A percentile compares a stretch with the other conserved stretches of the same genome.
phyloP scores from a whole-genome alignment of 1,139 yeast genomes.

The Kodamaea derodonti region DNA sequence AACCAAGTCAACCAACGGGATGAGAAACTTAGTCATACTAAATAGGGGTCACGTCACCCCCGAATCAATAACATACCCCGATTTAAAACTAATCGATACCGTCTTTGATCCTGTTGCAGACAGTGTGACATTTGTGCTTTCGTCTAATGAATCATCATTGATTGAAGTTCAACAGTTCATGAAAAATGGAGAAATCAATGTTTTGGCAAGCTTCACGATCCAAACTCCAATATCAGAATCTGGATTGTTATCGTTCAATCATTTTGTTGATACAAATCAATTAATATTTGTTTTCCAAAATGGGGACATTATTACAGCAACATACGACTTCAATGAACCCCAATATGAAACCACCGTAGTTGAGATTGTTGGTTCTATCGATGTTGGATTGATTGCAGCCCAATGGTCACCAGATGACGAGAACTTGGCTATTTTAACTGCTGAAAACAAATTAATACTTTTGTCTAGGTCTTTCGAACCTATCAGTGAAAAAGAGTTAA shows the following conservation, averaged over 20 bases:
- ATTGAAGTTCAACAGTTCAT: conserved; percentile 51
- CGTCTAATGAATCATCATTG: conserved; percentile 54
- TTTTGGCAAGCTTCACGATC: conserved; percentile 56
- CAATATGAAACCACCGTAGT: conserved; percentile 54
- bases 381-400: conserved; percentile 70
- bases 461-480: conserved; percentile 81
- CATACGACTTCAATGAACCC: conserved; percentile 49
- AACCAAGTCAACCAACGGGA: too few species aligned
- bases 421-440: conserved; percentile 66
- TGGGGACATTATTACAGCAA: conserved; percentile 68
- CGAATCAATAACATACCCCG: conserved; percentile 55
- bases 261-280: conserved; percentile 63
- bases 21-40: conserved; percentile 58
- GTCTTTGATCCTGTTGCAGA: conserved; percentile 77
- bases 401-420: conserved; percentile 94
- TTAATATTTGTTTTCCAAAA: conserved; percentile 57
- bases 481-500: conserved; percentile 58
- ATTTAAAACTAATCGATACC: conserved; percentile 52
- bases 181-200: conserved; percentile 52
- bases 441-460: conserved; percentile 57
- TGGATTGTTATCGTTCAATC: conserved; percentile 47
- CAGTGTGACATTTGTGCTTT: conserved; percentile 64
- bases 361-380: conserved; percentile 83
- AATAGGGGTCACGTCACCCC: conserved; percentile 54
- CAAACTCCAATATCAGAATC: conserved; percentile 25